phyloP scores from a whole-genome alignment of 2,329 filamentous ascomycete genomes.

The Aspergillus carbonarius region DNA sequence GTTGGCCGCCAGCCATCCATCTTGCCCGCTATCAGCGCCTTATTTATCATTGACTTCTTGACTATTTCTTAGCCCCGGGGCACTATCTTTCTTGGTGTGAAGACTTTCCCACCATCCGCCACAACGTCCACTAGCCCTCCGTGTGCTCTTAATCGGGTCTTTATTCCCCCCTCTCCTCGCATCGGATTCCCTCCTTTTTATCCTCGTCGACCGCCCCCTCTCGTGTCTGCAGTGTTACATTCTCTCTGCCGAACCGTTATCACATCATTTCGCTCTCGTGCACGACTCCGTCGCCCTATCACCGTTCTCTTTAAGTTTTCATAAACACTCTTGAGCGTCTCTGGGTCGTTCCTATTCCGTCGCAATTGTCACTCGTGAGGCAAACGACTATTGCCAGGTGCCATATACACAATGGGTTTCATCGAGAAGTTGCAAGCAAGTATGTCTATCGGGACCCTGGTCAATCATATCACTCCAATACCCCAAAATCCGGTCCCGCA shows the following conservation, averaged over 20 bases:
- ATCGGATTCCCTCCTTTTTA: background rate
- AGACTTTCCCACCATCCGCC: background rate
- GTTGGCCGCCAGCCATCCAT: background rate
- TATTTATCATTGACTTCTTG: slow-evolving; percentile 4
- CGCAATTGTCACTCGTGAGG: background rate
- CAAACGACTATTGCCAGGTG: background rate
- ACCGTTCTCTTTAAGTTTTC: background rate
- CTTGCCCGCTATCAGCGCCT: background rate
- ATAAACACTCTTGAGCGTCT: background rate
- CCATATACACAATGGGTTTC: slow-evolving; percentile 46
- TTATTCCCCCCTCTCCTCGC: background rate
- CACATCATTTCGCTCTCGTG: background rate
- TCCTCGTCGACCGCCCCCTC: background rate
- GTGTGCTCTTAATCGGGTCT: background rate
- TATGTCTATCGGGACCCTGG: slow-evolving; percentile 32
- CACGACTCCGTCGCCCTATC: background rate
- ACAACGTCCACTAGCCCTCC: background rate
- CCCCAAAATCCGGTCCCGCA: background rate
- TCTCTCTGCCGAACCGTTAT: background rate
- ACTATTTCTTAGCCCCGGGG: background rate
- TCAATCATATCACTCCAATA: background rate
- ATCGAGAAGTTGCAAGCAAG: slow-evolving; percentile 53
- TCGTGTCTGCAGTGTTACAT: background rate
- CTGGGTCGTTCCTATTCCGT: background rate
- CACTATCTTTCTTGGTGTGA: slow-evolving; percentile 4